Base-by-base conservation (phyloP, 768 basidiomycete species). In the Russula olivacea region DNA sequence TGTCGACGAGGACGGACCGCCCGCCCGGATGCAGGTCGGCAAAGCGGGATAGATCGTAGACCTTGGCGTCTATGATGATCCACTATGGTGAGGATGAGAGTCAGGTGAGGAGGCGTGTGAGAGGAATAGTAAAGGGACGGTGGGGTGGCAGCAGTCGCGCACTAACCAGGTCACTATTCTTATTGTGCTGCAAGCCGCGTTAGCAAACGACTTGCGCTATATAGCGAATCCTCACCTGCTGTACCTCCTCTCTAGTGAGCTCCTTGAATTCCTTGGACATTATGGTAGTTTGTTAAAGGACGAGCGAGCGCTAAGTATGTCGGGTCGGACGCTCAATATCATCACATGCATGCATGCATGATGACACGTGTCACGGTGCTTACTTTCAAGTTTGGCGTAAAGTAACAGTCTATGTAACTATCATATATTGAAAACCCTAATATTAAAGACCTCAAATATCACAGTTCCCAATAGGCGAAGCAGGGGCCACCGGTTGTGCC, bases 11-110 rank as follows among this genome's bases (percentile, higher is more conserved):
- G 8, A 96, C 92, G 28, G 83, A 85, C 23, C 82, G 71, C 14
- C 94, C 93, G 55, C 94, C 81, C 84, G 93, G 95, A 70, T 98
- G 95, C 51, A 97, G 75, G 64, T 84, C 77, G 32, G 84, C 86
- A 68, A 98, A 97, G 63, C 83, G 85, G 43, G 88, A 83, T 32
- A 98, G 73, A 71, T 93, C 84, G 66, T 88, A 93, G 34, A 93
- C 89, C 67, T 87, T 90, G 4, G 87, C 77, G 71, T 93, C 91
- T 58, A 93, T 79, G 48, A 89, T 76, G 55, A 93, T 79, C 91
- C 93, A 94, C 85, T 93, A 68, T 1, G 34, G 43, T n/a, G 21
- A 61, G 41, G 25, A 6, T 12, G 25, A 12, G 21, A 15, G 19
- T 1, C 36, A 7, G 25, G 9, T 54, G 9, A 23, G 17, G 10